A percentile compares a stretch with the other conserved stretches of the same genome.
phyloP scores from a whole-genome alignment of 2,329 filamentous ascomycete genomes.

The Talaromyces sp. region DNA sequence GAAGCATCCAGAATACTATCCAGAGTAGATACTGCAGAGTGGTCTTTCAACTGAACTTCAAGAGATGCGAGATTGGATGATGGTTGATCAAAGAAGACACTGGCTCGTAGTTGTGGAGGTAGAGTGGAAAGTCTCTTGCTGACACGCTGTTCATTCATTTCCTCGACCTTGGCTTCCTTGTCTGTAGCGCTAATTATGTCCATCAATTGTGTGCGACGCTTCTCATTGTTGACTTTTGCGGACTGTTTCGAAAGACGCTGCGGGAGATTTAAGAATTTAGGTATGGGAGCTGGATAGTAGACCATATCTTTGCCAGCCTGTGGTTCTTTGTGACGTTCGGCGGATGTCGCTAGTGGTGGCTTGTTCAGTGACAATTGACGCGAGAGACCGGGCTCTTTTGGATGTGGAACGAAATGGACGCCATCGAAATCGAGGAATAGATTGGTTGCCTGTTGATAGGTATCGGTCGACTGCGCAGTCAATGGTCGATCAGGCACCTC shows the following conservation, averaged over 20 bases:
- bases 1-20: conserved; percentile 92
- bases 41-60: conserved; percentile 60
- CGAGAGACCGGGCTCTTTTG: conserved; percentile 24
- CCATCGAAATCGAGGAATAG: conserved; percentile 51
- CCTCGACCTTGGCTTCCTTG: conserved; percentile 39
- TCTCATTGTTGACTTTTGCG: conserved; percentile 61
- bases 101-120: conserved; percentile 84
- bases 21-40: conserved; percentile 82
- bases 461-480: conserved; percentile 45
- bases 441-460: conserved; percentile 43
- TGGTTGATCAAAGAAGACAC: conserved; percentile 78
- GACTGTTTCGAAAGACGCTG: conserved; percentile 77
- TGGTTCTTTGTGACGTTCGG: conserved; percentile 38
- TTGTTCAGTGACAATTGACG: conserved; percentile 38
- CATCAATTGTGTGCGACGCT: conserved; percentile 70
- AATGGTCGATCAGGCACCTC: conserved; percentile 30
- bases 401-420: conserved; percentile 42
- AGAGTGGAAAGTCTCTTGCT: conserved; percentile 51
- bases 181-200: conserved; percentile 56
- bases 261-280: conserved; percentile 87
- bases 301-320: conserved; percentile 75
- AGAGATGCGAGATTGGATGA: conserved; percentile 44
- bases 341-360: conserved; percentile 40
- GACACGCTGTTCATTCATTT: conserved; percentile 23
- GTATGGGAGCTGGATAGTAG: conserved; percentile 92